Evolutionary conservation across 2,329 filamentous ascomycete genomes (phyloP).

Genomic region (Gnomoniopsis smithogilvyi): DNA sequence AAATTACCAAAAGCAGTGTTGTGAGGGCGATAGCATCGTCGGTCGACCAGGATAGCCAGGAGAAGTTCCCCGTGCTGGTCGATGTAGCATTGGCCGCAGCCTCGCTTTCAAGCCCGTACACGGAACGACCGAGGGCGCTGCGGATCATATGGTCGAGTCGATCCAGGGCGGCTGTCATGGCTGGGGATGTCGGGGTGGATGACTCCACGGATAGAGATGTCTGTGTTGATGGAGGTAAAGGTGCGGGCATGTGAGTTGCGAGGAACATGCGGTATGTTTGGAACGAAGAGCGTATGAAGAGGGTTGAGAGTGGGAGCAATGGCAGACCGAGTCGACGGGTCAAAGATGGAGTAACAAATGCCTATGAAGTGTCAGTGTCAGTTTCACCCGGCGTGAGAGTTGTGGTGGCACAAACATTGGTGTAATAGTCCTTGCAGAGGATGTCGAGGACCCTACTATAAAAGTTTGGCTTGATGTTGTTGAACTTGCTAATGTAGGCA

Average conservation of each 20-base stretch:
- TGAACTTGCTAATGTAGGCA: conserved; percentile 97
- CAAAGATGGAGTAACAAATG: conserved; percentile 86
- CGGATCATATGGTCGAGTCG: conserved; percentile 77
- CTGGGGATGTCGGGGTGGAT: conserved; percentile 63
- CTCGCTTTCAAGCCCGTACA: conserved; percentile 57
- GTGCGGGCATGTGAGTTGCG: conserved; percentile 77
- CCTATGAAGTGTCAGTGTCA: conserved; percentile 42
- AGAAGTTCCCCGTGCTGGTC: conserved; percentile 30
- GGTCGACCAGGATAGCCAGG: conserved; percentile 56
- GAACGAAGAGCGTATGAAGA: conserved; percentile 90
- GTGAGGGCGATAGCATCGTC: conserved; percentile 72
- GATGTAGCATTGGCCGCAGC: conserved; percentile 19
- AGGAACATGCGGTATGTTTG: conserved; percentile 99
- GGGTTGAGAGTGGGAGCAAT: conserved; percentile 85
- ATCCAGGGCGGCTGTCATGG: conserved; percentile 72
- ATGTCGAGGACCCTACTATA: conserved; percentile 91
- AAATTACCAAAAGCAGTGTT: conserved; percentile 84
- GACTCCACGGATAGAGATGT: conserved; percentile 65
- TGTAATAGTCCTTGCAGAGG: conserved; percentile 96
- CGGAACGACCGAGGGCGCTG: conserved; percentile 70
- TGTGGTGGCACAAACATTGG: conserved; percentile 58
- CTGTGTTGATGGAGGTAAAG: conserved; percentile 62
- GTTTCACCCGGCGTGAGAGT: neutral
- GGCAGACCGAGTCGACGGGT: conserved; percentile 87
- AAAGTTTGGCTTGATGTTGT: conserved; percentile 88